phyloP scores from a whole-genome alignment of 352 stramenopile genomes.

The Globisporangium echinulatum region DNA sequence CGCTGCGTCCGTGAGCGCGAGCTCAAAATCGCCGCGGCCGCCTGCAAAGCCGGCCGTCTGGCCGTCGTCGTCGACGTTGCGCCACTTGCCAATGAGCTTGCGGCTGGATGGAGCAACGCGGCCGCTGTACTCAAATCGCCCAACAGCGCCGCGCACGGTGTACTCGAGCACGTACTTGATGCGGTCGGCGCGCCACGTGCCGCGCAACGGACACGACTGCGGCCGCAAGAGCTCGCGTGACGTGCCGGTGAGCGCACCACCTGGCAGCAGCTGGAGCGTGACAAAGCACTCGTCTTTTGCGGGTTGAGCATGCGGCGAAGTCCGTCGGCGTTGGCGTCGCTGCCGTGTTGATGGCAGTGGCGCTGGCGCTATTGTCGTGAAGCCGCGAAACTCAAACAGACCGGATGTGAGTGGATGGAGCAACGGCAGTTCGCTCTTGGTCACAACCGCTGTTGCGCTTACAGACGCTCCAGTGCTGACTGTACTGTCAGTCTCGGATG shows the following conservation, averaged over 20 bases:
- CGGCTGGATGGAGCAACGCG: slow-evolving; percentile 23
- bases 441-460: too few species aligned
- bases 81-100: slow-evolving; percentile 43
- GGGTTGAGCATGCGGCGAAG: slow-evolving; percentile 4
- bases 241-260: slow-evolving; percentile 41
- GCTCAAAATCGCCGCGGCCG: slow-evolving; percentile 48
- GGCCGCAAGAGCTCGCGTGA: slow-evolving; percentile 58
- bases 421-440: background rate
- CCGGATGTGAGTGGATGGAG: slow-evolving; percentile 50
- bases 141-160: slow-evolving; percentile 53
- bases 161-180: slow-evolving; percentile 60
- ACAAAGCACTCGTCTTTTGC: slow-evolving; percentile 58
- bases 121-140: slow-evolving; percentile 54
- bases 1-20: slow-evolving; percentile 32
- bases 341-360: slow-evolving; percentile 3
- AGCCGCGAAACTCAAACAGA: slow-evolving; percentile 59
- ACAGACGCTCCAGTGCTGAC: too few species aligned
- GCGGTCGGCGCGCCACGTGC: slow-evolving; percentile 48
- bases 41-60: slow-evolving; percentile 40
- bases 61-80: slow-evolving; percentile 48
- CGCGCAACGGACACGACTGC: slow-evolving; percentile 41
- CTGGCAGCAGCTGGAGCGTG: slow-evolving; percentile 45
- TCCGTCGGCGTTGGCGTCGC: background rate
- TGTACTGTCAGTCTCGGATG: too few species aligned
- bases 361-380: slow-evolving; percentile 33